phyloP scores from a whole-genome alignment of 768 basidiomycete genomes.

The Termitomyces sp. region DNA sequence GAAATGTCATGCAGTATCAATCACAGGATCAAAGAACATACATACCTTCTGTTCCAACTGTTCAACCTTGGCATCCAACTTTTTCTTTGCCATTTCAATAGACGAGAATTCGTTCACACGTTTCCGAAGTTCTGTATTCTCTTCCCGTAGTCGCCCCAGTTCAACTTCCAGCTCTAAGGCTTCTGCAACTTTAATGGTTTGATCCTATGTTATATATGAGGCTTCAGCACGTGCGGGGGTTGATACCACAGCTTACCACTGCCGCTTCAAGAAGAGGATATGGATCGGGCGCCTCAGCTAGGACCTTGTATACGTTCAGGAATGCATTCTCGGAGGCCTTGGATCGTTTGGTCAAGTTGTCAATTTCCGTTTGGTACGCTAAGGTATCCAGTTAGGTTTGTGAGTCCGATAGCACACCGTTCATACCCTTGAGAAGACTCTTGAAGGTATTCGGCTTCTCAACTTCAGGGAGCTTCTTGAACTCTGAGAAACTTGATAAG shows the following conservation, averaged over 20 bases:
- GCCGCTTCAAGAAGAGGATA: conserved; percentile 94
- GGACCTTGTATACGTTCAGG: conserved; percentile 91
- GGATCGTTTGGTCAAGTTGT: conserved; percentile 87
- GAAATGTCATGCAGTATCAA: neutral
- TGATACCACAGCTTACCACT: conserved; percentile 44
- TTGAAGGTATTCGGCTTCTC: conserved; percentile 89
- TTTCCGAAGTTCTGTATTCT: conserved; percentile 77
- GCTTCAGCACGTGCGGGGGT: neutral
- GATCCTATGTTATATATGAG: conserved; percentile 53
- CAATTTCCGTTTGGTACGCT: conserved; percentile 98
- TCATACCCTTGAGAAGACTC: conserved; percentile 75
- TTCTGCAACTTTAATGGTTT: conserved; percentile 87
- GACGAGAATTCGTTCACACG: conserved; percentile 57
- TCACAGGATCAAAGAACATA: neutral
- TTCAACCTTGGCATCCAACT: conserved; percentile 66
- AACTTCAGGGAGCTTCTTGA: conserved; percentile 90
- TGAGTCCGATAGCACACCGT: neutral
- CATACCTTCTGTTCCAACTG: conserved; percentile 79
- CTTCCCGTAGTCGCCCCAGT: conserved; percentile 65
- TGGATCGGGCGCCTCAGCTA: conserved; percentile 96
- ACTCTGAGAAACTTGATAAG: conserved; percentile 50
- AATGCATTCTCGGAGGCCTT: conserved; percentile 94
- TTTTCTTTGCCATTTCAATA: conserved; percentile 70
- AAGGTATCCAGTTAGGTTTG: conserved; percentile 3
- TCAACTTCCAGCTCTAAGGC: conserved; percentile 73